Percentiles rank a stretch among this genome's conserved stretches.
These are phyloP conservation scores for Wickerhamomyces sydowiorum DNA, from an alignment of 805 yeast genomes.

Conservation along the genomic window DNA sequence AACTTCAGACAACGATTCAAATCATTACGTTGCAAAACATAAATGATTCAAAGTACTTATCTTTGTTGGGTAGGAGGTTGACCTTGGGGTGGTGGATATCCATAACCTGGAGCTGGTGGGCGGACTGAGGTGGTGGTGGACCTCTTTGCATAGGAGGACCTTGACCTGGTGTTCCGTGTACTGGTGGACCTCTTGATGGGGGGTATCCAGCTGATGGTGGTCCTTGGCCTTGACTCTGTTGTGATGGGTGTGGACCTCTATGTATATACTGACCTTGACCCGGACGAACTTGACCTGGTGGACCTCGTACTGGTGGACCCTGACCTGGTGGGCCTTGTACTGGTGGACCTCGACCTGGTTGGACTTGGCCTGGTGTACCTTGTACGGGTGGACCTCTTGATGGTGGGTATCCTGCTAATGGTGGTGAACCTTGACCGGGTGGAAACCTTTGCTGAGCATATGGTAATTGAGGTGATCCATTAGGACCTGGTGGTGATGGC, in stretches of 20 bases:
- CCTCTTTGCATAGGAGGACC: neutral
- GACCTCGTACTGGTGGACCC: neutral
- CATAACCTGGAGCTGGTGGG: neutral
- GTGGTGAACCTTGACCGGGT: neutral
- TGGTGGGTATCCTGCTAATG: neutral
- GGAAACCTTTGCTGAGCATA: neutral
- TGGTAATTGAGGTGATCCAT: too few relatives aligned
- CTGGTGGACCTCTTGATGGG: neutral
- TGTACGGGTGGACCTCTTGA: neutral
- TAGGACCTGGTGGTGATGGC: too few relatives aligned
- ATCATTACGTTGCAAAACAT: too few relatives aligned
- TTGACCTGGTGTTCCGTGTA: neutral
- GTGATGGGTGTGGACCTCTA: neutral
- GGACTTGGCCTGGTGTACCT: neutral
- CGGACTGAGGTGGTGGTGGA: neutral
- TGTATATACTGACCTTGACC: too few relatives aligned
- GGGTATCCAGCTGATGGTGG: neutral
- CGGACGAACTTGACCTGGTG: neutral
- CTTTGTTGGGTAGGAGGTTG: neutral
- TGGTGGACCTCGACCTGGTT: neutral
- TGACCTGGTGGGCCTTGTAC: neutral
- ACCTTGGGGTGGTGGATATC: neutral
- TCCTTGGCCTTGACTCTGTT: neutral
- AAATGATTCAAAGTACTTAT: too few relatives aligned
- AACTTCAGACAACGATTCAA: too few relatives aligned